A percentile compares a stretch with the other conserved stretches of the same genome.
phyloP scores from a whole-genome alignment of 305 asterid genomes.

The Fraxinus velutina region DNA sequence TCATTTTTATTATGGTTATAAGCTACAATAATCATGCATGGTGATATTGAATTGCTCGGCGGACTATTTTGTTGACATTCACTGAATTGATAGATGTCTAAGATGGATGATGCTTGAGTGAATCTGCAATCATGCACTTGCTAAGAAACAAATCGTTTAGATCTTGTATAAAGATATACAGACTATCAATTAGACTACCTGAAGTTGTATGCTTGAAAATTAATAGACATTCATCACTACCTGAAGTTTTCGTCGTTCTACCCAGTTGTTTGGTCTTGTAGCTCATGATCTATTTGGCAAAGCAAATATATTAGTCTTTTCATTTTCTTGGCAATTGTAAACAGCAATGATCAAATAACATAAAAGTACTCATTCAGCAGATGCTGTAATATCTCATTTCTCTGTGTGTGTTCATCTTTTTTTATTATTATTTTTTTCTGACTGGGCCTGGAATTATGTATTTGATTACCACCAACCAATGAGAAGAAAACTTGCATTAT shows the following conservation, averaged over 20 bases:
- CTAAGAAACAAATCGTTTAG: background rate
- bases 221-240: background rate
- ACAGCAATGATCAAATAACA: background rate
- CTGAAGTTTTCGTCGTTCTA: background rate
- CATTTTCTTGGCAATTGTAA: background rate
- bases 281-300: background rate
- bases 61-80: background rate
- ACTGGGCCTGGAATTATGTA: conserved; percentile 1
- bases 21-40: background rate
- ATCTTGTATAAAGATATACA: background rate
- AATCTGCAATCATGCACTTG: background rate
- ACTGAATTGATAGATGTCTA: background rate
- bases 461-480: background rate
- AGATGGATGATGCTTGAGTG: background rate
- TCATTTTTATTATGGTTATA: background rate
- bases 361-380: background rate
- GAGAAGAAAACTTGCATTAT: conserved; percentile 5
- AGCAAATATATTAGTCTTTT: background rate
- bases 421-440: background rate
- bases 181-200: background rate
- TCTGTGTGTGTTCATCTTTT: background rate
- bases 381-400: background rate
- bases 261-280: background rate
- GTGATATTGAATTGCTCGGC: background rate
- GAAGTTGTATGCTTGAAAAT: background rate